phyloP scores from a whole-genome alignment of 495 filamentous ascomycete species.

The Venustampulla echinocandica region DNA sequence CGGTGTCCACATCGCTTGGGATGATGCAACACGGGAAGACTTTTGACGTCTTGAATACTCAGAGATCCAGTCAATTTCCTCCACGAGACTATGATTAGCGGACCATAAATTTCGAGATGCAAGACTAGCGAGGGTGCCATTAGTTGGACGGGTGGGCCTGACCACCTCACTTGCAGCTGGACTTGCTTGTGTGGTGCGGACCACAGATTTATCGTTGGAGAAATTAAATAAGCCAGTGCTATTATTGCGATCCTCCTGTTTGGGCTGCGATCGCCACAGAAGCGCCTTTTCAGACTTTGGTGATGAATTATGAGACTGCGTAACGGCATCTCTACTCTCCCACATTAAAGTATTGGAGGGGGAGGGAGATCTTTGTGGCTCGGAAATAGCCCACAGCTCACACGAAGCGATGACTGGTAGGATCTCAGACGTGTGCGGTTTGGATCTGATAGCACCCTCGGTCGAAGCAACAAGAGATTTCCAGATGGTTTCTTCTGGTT shows the following conservation, averaged over 20 bases:
- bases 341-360: neutral
- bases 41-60: neutral
- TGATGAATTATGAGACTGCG: no score
- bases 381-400: slow-evolving; percentile 16
- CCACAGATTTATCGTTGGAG: neutral
- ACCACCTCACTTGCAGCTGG: slow-evolving; percentile 9
- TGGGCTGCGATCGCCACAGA: no score
- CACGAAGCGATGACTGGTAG: slow-evolving; percentile 6
- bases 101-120: slow-evolving; percentile 13
- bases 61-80: slow-evolving; percentile 4
- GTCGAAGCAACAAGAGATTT: slow-evolving; percentile 2
- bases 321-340: no score
- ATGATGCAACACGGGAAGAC: neutral
- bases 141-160: slow-evolving; percentile 6
- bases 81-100: neutral
- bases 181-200: slow-evolving; percentile 9
- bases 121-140: neutral
- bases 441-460: slow-evolving; percentile 5
- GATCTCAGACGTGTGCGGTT: neutral
- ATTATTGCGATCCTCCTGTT: neutral
- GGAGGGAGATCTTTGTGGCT: no score
- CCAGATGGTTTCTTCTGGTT: slow-evolving; percentile 11
- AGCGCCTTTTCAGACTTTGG: no score
- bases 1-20: slow-evolving; percentile 20
- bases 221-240: slow-evolving; percentile 8